These are phyloP conservation scores for Flueggea neowawraea DNA, from an alignment of 441 rosid species.

Conservation along the genomic window DNA sequence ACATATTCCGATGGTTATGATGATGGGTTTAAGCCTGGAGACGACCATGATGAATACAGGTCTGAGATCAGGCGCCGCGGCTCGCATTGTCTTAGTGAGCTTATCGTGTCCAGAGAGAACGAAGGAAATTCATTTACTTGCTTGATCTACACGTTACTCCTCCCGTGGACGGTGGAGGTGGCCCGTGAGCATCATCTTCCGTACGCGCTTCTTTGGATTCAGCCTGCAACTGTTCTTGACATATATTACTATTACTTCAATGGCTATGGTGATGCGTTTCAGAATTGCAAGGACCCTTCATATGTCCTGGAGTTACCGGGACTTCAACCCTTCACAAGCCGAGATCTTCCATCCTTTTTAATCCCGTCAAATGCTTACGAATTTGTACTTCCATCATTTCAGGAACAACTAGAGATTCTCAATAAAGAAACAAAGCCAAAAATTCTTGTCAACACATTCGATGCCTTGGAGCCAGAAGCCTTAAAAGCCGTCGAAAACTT, in stretches of 20 bases:
- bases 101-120: background rate
- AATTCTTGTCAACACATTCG: constrained; percentile 29
- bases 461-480: constrained; percentile 21
- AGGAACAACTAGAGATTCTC: constrained; percentile 14
- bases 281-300: constrained; percentile 1
- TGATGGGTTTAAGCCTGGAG: constrained; percentile 6
- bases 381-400: background rate
- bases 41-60: constrained; percentile 3
- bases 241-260: constrained; percentile 20
- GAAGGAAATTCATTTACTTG: constrained; percentile 5
- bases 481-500: constrained; percentile 15
- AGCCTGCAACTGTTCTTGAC: constrained; percentile 21
- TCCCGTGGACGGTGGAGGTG: constrained; percentile 26
- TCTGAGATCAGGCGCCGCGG: constrained; percentile 11
- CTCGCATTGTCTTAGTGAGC: constrained; percentile 11
- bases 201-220: constrained; percentile 19
- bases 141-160: constrained; percentile 16
- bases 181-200: constrained; percentile 20
- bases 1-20: constrained; percentile 21
- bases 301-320: constrained; percentile 10
- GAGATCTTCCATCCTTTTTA: constrained; percentile 27
- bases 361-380: background rate
- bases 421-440: constrained; percentile 9
- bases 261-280: constrained; percentile 7
- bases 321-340: constrained; percentile 12